Conservation (phyloP, 371 early-diverging fungal genomes). For the Mortierella polycephala region DNA sequence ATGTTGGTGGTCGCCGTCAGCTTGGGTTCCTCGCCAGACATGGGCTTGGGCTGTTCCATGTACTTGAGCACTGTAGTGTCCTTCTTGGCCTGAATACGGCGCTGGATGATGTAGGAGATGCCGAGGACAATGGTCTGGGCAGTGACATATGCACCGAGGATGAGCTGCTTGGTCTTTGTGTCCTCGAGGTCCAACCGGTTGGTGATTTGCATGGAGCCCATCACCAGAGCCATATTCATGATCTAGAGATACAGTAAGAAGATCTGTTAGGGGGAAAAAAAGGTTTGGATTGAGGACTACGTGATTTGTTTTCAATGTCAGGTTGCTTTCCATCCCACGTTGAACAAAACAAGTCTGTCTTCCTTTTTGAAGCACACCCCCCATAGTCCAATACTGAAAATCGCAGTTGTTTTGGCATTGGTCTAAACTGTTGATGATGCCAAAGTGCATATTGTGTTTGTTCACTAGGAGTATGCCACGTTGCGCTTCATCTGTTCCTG, state of each 20-base stretch:
- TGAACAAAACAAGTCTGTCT: no score
- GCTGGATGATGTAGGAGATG: conserved; percentile 67
- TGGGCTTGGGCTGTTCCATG: conserved; percentile 63
- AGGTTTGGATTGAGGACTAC: neutral
- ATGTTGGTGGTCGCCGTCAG: conserved; percentile 73
- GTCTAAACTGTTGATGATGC: no score
- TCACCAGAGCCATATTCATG: conserved; percentile 72
- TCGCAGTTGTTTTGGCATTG: no score
- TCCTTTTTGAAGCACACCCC: no score
- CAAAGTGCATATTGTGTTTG: no score
- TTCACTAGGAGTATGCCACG: no score
- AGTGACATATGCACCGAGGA: conserved; percentile 74
- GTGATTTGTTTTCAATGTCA: no score
- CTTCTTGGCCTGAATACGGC: conserved; percentile 73
- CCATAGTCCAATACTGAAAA: no score
- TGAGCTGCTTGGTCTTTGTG: conserved; percentile 66
- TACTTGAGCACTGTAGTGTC: conserved; percentile 77
- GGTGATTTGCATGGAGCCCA: conserved; percentile 77
- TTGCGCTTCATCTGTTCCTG: no score
- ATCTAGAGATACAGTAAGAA: conserved; percentile 41
- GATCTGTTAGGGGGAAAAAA: neutral
- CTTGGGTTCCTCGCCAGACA: conserved; percentile 55
- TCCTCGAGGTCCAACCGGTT: conserved; percentile 76
- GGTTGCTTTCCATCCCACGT: no score
- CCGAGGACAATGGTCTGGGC: conserved; percentile 71